Conservation (phyloP, 2,329 filamentous ascomycete species). For the Monilinia fructicola region DNA sequence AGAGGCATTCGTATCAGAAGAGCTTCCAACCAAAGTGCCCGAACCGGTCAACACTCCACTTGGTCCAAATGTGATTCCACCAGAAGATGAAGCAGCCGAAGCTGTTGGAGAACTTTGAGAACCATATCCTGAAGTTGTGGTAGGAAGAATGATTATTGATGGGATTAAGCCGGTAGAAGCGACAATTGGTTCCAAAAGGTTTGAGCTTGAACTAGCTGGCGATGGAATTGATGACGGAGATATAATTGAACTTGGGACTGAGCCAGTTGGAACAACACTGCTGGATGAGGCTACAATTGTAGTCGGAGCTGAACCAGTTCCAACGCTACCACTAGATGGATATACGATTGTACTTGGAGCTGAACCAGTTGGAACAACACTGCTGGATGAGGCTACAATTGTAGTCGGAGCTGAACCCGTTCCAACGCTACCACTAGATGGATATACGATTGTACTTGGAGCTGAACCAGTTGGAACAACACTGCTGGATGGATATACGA, state of each 20-base stretch:
- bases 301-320: conserved; percentile 3
- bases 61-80: conserved; percentile 38
- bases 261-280: not conserved
- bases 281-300: too few species aligned
- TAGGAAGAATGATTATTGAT: conserved; percentile 26
- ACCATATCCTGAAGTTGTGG: conserved; percentile 10
- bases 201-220: conserved; percentile 2
- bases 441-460: too few species aligned
- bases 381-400: too few species aligned
- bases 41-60: conserved; percentile 35
- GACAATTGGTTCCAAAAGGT: conserved; percentile 23
- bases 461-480: too few species aligned
- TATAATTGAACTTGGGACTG: not conserved
- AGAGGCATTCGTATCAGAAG: conserved; percentile 19
- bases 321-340: not conserved
- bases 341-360: too few species aligned
- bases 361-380: too few species aligned
- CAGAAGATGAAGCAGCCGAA: conserved; percentile 25
- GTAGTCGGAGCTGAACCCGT: not conserved
- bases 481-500: too few species aligned
- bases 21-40: conserved; percentile 14
- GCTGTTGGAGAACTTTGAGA: conserved; percentile 10
- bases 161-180: conserved; percentile 26
- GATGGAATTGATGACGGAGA: conserved; percentile 9
- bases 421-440: not conserved